Base-by-base conservation (phyloP, 176 grass and related monocot species). In the Zizania latifolia region DNA sequence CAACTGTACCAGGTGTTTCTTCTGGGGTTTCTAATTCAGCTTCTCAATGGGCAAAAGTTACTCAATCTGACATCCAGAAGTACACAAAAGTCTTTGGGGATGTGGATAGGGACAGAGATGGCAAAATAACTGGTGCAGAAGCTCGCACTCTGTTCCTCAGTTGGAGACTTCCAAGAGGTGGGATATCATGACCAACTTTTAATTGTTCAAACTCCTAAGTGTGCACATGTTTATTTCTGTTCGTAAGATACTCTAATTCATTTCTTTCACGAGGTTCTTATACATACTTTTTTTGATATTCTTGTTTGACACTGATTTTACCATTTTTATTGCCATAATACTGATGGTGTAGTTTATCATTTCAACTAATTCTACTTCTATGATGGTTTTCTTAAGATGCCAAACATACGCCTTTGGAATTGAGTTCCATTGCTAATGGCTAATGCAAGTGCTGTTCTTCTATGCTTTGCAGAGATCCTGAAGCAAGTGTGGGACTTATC, bases 401-500 rank as follows among this genome's bases (percentile, higher is more conserved):
- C 36, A 37, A 30, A 40, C 23, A 43, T 69, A 27, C 37, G 32
- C 40, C 27, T 8, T 38, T 38, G 46, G 30, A 61, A 43, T 71
- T 39, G 8, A 58, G 53, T 78, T 43, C 32, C 45, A 55, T 55
- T 77, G 84, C 33, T 2, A 56, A 43, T 29, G 21, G 50, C 63
- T 70, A 58, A 85, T 86, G 68, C 75, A 73, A 68, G 27, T 81
- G 44, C 32, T 71, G 45, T 78, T 75, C 62, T 39, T 60, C 68
- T 83, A 44, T 51, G 82, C 31, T 66, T 65, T 62, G 65, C 64
- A 96, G 92, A 96, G 83, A 77, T 99, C 40, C 84, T 99, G 68
- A 99, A 92, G 69, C 92, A 99, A 86, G 92, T 94, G 11, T 99
- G 96, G 96, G 96, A 94, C 87, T 84, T 99, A 64, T 99, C 92